These are phyloP conservation scores for Fusarium mangiferae DNA, from an alignment of 2,329 filamentous ascomycete genomes.

Conservation along the genomic window DNA sequence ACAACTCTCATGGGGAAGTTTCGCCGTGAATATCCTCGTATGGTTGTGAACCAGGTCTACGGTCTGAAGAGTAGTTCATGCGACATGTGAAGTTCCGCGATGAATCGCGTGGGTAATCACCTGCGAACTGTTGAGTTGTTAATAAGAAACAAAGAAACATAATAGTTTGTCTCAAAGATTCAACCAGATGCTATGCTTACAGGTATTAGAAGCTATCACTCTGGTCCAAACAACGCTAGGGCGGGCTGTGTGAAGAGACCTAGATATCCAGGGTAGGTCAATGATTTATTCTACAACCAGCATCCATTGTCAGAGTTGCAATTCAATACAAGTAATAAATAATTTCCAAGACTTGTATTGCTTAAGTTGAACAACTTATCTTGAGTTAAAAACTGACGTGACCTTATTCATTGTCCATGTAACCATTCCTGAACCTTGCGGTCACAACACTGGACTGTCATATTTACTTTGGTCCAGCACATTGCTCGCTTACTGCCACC, in stretches of 20 bases:
- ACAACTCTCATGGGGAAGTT: neutral
- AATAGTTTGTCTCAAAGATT: neutral
- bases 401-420: neutral
- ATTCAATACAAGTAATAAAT: too few species aligned
- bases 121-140: neutral
- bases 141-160: neutral
- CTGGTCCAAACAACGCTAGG: neutral
- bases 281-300: neutral
- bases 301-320: neutral
- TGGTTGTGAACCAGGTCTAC: neutral
- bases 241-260: too few species aligned
- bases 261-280: neutral
- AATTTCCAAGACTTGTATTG: rapidly evolving
- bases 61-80: neutral
- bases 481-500: too few species aligned
- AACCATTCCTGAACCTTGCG: neutral
- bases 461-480: rapidly evolving
- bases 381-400: rapidly evolving
- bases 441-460: rapidly evolving
- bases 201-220: neutral
- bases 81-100: neutral
- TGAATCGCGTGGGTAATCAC: neutral
- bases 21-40: neutral
- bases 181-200: neutral
- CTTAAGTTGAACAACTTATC: neutral